Conservation (phyloP, 352 stramenopile genomes). For the Poterioochromonas sp. region DNA sequence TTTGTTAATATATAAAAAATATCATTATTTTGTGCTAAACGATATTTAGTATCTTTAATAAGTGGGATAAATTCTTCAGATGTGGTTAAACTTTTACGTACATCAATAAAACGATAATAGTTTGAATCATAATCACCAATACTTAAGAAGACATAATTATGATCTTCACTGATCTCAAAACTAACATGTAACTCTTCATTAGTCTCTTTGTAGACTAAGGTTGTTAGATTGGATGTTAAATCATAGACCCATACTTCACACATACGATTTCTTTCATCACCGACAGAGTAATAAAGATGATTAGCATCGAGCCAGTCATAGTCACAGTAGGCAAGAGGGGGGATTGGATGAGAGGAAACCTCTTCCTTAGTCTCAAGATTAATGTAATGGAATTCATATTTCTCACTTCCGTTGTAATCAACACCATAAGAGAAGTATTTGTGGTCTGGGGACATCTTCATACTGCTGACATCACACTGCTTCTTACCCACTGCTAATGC, state of each 20-base stretch:
- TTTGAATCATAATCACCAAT: too few species aligned
- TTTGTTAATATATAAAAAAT: not conserved
- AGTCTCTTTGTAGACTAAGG: constrained; percentile 69
- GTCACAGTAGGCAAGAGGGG: too few species aligned
- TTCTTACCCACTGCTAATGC: constrained; percentile 66
- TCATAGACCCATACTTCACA: constrained; percentile 81
- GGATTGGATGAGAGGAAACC: too few species aligned
- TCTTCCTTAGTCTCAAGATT: constrained; percentile 71
- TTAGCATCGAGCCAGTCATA: constrained; percentile 76
- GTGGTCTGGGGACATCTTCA: constrained; percentile 72
- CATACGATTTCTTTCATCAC: constrained; percentile 49
- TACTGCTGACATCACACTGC: constrained; percentile 64
- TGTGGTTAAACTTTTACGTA: too few species aligned
- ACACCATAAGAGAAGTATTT: constrained; percentile 83
- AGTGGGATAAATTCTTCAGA: too few species aligned
- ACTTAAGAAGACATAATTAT: too few species aligned
- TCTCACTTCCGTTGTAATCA: constrained; percentile 84
- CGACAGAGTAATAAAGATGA: constrained; percentile 42
- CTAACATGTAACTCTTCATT: not conserved
- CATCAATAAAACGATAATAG: too few species aligned
- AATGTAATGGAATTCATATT: constrained; percentile 68
- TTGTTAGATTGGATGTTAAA: constrained; percentile 84
- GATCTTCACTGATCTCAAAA: too few species aligned
- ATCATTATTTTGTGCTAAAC: constrained; percentile 16
- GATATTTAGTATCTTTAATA: too few species aligned